Percentiles rank a stretch among this genome's conserved stretches.
Evolutionary conservation across 345 rosid genomes (phyloP).

Genomic region (Gynandropsis gynandra): DNA sequence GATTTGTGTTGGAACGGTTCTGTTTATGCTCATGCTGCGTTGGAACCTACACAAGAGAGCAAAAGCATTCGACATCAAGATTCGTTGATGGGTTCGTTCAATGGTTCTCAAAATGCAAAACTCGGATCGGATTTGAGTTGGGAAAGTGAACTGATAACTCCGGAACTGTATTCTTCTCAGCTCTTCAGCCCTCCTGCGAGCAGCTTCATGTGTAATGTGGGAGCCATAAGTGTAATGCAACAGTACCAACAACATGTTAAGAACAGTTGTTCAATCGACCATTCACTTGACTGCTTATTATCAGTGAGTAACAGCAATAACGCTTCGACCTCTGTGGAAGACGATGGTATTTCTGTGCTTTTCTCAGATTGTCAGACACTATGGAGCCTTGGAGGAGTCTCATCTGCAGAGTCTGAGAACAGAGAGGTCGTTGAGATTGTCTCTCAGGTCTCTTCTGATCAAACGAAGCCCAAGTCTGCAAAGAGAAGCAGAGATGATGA

Average conservation of each 20-base stretch:
- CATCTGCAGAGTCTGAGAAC: constrained; percentile 74
- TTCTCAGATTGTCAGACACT: constrained; percentile 51
- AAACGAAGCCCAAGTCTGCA: constrained; percentile 23
- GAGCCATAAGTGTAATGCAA: constrained; percentile 23
- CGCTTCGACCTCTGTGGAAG: constrained; percentile 46
- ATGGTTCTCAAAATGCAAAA: constrained; percentile 1
- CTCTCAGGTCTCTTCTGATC: no score
- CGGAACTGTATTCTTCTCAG: constrained; percentile 33
- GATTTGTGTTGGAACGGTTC: constrained; percentile 29
- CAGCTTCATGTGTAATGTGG: constrained; percentile 33
- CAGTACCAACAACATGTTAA: constrained; percentile 22
- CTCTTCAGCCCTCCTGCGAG: constrained; percentile 16
- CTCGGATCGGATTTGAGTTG: constrained; percentile 33
- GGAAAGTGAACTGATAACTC: constrained; percentile 25
- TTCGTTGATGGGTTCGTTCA: constrained; percentile 2
- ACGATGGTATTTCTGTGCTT: constrained; percentile 61
- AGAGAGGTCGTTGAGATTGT: constrained; percentile 35
- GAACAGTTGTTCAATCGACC: constrained; percentile 25
- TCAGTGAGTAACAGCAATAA: constrained; percentile 60
- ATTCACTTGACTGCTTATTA: constrained; percentile 61
- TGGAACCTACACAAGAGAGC: constrained; percentile 15
- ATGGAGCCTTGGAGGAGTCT: constrained; percentile 56
- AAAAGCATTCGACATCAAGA: constrained; percentile 21
- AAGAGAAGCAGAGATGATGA: constrained; percentile 36
- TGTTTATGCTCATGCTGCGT: constrained; percentile 29